A percentile compares a stretch with the other conserved stretches of the same genome.
Evolutionary conservation across 2,329 filamentous ascomycete species (phyloP).

Genomic region (Tothia fuscella): DNA sequence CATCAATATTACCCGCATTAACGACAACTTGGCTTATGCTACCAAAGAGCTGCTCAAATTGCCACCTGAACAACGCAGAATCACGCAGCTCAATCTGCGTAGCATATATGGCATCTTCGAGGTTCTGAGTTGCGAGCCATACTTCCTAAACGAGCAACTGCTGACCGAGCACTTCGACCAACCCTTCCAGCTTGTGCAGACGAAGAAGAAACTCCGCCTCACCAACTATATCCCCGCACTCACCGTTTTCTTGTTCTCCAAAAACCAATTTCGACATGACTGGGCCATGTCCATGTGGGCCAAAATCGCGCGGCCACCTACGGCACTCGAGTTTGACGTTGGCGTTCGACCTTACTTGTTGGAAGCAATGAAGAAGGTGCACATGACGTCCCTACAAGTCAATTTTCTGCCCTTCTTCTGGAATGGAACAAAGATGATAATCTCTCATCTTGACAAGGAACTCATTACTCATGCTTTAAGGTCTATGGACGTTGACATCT

Average conservation of each 20-base stretch:
- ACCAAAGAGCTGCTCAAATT: slow-evolving; percentile 29
- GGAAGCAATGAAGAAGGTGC: slow-evolving; percentile 51
- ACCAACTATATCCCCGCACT: slow-evolving; percentile 68
- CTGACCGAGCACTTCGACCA: slow-evolving; percentile 57
- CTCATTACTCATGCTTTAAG: slow-evolving; percentile 69
- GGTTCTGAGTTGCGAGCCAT: slow-evolving; percentile 70
- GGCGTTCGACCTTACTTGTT: slow-evolving; percentile 65
- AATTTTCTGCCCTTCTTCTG: slow-evolving; percentile 61
- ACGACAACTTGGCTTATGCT: slow-evolving; percentile 29
- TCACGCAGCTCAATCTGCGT: slow-evolving; percentile 23
- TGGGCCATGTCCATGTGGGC: slow-evolving; percentile 62
- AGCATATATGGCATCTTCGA: slow-evolving; percentile 78
- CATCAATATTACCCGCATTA: slow-evolving; percentile 34
- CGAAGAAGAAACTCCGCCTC: slow-evolving; percentile 66
- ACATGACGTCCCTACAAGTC: slow-evolving; percentile 39
- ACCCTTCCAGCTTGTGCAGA: slow-evolving; percentile 71
- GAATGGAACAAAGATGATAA: slow-evolving; percentile 61
- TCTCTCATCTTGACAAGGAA: slow-evolving; percentile 60
- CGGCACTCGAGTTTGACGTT: slow-evolving; percentile 72
- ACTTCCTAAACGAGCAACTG: slow-evolving; percentile 48
- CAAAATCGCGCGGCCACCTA: slow-evolving; percentile 52
- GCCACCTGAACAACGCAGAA: slow-evolving; percentile 26
- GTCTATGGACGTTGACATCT: slow-evolving; percentile 61
- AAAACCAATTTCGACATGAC: slow-evolving; percentile 47
- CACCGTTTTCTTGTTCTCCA: slow-evolving; percentile 72